A percentile compares a stretch with the other conserved stretches of the same genome.
phyloP scores from a whole-genome alignment of 2,329 filamentous ascomycete species.

The Penicillium sp. region DNA sequence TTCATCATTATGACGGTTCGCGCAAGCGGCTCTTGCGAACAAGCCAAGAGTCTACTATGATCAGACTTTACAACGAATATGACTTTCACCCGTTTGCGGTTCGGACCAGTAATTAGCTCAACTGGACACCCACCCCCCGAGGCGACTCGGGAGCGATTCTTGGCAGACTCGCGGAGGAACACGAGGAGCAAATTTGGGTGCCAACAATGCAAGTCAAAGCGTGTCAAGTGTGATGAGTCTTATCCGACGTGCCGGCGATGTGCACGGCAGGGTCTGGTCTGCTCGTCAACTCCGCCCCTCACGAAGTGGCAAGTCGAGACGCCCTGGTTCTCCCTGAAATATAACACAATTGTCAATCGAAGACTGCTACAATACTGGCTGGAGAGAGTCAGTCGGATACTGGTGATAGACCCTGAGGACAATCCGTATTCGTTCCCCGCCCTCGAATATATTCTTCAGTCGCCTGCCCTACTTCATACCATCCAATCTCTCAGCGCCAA shows the following conservation, averaged over 20 bases:
- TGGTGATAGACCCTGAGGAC: constrained; percentile 16
- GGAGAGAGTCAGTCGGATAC: constrained; percentile 17
- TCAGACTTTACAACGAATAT: too few relatives aligned
- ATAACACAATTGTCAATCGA: constrained; percentile 9
- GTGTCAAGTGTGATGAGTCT: constrained; percentile 28
- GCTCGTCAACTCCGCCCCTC: constrained; percentile 10
- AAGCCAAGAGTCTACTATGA: too few relatives aligned
- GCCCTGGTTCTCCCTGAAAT: constrained; percentile 12
- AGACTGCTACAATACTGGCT: constrained; percentile 22
- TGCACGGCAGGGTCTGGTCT: constrained; percentile 15
- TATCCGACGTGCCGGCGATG: constrained; percentile 22
- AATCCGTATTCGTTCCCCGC: constrained; percentile 19
- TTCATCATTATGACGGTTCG: too few relatives aligned
- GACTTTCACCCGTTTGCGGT: too few relatives aligned
- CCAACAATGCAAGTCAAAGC: constrained; percentile 21
- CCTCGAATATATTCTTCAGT: constrained; percentile 15
- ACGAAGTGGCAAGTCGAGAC: constrained; percentile 20
- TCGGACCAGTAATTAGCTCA: constrained; percentile 10
- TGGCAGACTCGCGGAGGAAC: too few relatives aligned
- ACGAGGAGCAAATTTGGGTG: constrained; percentile 24
- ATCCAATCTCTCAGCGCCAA: constrained; percentile 20
- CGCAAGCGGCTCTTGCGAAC: too few relatives aligned
- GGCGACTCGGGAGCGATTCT: too few relatives aligned
- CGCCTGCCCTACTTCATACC: constrained; percentile 16
- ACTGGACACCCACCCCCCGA: constrained; percentile 2